These are phyloP conservation scores for Mortierella sp. DNA, from an alignment of 371 early-diverging fungal species.

Conservation along the genomic window DNA sequence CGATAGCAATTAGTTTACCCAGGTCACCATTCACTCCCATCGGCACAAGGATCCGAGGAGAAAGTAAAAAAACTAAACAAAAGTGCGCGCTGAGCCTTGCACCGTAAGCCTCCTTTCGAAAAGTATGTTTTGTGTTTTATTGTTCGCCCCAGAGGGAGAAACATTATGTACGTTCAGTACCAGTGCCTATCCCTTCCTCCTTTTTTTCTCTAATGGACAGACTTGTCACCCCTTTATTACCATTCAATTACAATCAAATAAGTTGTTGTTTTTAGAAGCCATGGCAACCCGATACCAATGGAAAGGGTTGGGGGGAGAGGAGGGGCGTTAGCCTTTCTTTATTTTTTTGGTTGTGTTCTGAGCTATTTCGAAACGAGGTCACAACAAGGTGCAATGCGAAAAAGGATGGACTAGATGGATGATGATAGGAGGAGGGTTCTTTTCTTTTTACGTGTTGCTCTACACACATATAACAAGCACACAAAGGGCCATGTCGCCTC, in stretches of 20 bases:
- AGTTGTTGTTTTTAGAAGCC: not conserved
- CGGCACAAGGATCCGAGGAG: not conserved
- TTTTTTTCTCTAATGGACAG: too few species aligned
- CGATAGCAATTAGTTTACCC: not conserved
- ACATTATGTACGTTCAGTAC: too few species aligned
- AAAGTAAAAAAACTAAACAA: not conserved
- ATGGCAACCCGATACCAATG: not conserved
- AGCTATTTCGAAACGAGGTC: conserved; percentile 2
- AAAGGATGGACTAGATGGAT: not conserved
- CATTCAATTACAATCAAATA: not conserved
- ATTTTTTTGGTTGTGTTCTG: not conserved
- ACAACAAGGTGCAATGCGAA: not conserved
- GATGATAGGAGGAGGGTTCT: not conserved
- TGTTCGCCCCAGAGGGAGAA: too few species aligned
- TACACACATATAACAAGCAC: too few species aligned
- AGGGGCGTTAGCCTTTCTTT: too few species aligned
- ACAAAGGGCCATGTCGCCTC: not conserved
- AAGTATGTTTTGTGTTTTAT: too few species aligned
- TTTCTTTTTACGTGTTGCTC: not conserved
- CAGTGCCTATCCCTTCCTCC: too few species aligned
- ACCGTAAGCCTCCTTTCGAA: not conserved
- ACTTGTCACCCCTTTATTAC: not conserved
- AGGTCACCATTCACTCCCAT: not conserved
- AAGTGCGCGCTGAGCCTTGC: not conserved
- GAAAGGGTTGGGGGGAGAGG: not conserved